These are phyloP conservation scores for Raphanus raphanistrum DNA, from an alignment of 345 rosid species.

Conservation along the genomic window DNA sequence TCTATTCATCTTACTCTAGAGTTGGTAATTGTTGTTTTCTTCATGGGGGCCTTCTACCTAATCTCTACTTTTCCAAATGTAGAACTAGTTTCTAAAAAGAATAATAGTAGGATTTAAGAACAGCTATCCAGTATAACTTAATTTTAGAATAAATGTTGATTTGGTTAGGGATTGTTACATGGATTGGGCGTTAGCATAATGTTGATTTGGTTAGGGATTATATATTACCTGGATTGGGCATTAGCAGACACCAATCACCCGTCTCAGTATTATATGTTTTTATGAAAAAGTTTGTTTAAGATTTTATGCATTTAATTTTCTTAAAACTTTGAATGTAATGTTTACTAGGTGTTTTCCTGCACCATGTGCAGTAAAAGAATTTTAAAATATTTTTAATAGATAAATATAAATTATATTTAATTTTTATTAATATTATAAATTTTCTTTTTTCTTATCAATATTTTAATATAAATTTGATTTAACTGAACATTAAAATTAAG, in stretches of 20 bases:
- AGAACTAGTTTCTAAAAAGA: neutral
- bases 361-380: no score
- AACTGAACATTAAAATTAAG: no score
- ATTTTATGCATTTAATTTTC: neutral
- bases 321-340: neutral
- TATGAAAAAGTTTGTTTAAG: neutral
- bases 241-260: neutral
- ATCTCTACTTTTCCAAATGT: neutral
- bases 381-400: no score
- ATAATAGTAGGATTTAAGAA: neutral
- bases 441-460: no score
- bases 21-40: slow-evolving; percentile 4
- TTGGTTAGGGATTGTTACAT: neutral
- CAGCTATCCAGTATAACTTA: neutral
- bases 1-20: neutral
- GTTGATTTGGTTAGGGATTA: neutral
- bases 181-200: neutral
- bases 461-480: no score
- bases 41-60: neutral
- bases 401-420: no score
- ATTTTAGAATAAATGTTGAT: neutral
- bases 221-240: neutral
- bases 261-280: neutral
- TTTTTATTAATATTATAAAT: no score
- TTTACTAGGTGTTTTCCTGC: neutral